Evolutionary conservation across 805 yeast species (phyloP), one percentile per base, ranked within the genome.

Genomic region (Priceomyces carsonii): DNA sequence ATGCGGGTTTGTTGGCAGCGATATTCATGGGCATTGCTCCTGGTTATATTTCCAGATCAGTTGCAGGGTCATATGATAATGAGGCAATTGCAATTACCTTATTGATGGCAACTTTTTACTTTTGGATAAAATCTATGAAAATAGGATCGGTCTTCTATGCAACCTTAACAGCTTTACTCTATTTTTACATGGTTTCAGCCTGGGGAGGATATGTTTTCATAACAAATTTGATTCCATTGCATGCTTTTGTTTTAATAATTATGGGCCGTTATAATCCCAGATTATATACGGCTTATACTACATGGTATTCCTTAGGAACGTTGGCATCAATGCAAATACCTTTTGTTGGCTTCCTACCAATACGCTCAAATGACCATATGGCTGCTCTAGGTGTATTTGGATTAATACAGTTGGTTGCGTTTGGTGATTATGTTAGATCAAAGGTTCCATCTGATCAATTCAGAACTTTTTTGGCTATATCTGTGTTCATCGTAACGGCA

Each of bases 201-300:
- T 90, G 99, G 97, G 99, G 99, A 71, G 99, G 99, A 18, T 93
- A 93, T 59, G 99, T 95, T 34, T 93, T 93, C 72, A 95, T 93
- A 66, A 93, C 99, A 40, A 93, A 93, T 68, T 80, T 95, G 73
- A 88, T 93, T 52, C 99, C 99, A 30, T 71, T 93, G 50, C 99
- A 93, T 59, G 89, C 90, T 17, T 90, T 93, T 55, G 90, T 88
- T 32, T 71, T 93, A 57, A 65, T 93, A 35, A 66, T 87, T 47
- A 93, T 93, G 98, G 99, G 99, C 34, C 82, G 99, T 55, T 93
- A 89, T 63, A 77, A 77, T 49, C 81, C 81, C 50, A 79, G 81
- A 47, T 60, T 93, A 38, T 93, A 93, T 61, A 80, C 95, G 13
- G 85, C 97, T 16, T 93, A 95, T 63, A 81, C 91, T 33, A 87